These are phyloP conservation scores for Vitis hybrid DNA, from an alignment of 177 flowering plant genomes.

Conservation along the genomic window DNA sequence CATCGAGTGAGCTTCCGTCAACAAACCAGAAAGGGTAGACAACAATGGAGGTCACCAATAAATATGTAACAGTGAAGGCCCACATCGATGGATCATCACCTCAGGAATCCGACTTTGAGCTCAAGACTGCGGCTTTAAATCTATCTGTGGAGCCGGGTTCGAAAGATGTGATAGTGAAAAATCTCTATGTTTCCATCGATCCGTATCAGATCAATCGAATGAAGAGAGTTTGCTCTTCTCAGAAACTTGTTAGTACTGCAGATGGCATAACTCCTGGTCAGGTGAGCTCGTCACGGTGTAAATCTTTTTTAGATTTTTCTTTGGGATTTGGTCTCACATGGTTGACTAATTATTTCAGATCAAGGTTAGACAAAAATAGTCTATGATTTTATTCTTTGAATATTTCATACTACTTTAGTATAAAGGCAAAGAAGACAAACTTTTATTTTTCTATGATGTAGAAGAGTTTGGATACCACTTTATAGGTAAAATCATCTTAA, in stretches of 20 bases:
- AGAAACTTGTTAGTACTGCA: constrained; percentile 21
- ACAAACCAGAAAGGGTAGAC: too few species aligned
- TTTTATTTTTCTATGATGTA: too few species aligned
- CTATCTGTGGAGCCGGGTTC: constrained; percentile 27
- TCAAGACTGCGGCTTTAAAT: constrained; percentile 23
- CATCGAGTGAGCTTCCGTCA: too few species aligned
- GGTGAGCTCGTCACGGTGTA: constrained; percentile 18
- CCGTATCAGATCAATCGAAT: constrained; percentile 80
- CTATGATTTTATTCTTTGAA: too few species aligned
- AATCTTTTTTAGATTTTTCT: too few species aligned
- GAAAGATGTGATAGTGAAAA: constrained; percentile 48
- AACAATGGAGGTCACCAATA: constrained; percentile 53
- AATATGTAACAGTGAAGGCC: constrained; percentile 36
- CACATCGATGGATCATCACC: constrained; percentile 46
- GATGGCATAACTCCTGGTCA: constrained; percentile 37
- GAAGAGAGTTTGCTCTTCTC: constrained; percentile 56
- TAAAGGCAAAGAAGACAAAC: too few species aligned
- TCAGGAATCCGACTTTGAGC: constrained; percentile 50
- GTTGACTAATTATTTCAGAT: too few species aligned
- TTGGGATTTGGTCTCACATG: neutral
- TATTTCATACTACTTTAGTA: too few species aligned
- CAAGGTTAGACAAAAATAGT: too few species aligned
- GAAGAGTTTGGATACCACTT: too few species aligned
- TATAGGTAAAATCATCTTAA: too few species aligned
- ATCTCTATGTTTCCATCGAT: constrained; percentile 64